Evolutionary conservation across 345 rosid genomes (phyloP).

Genomic region (Eucalyptus erythrocorys): DNA sequence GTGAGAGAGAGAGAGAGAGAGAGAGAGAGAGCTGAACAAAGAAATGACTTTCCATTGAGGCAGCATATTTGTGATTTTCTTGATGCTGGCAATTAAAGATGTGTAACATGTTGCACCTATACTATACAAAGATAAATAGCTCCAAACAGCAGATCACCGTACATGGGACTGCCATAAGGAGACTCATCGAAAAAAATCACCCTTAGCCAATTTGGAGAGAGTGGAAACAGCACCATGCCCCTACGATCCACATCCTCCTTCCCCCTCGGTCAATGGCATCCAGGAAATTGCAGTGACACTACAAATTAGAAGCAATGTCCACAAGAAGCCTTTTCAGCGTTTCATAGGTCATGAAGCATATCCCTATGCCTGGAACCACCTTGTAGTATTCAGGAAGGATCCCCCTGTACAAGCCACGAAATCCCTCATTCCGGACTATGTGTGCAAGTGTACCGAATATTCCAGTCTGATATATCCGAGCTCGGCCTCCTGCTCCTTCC

Average conservation of each 20-base stretch:
- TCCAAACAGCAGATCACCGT: neutral
- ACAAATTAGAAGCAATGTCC: conserved; percentile 23
- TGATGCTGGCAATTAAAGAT: neutral
- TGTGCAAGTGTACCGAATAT: conserved; percentile 59
- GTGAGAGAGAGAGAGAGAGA: neutral
- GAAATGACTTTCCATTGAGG: neutral
- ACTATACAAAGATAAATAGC: neutral
- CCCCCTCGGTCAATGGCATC: neutral
- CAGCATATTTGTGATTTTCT: neutral
- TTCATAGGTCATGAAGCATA: conserved; percentile 95
- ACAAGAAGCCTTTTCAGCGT: conserved; percentile 54
- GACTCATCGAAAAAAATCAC: neutral
- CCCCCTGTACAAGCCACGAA: conserved; percentile 73
- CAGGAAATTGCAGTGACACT: conserved; percentile 14
- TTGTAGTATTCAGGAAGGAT: conserved; percentile 88
- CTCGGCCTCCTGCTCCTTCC: conserved; percentile 83
- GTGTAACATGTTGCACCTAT: neutral
- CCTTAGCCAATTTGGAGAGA: neutral
- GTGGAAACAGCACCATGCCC: neutral
- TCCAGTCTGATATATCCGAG: conserved; percentile 60
- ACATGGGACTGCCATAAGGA: neutral
- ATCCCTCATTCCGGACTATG: conserved; percentile 56
- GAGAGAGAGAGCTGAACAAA: neutral
- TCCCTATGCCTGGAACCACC: conserved; percentile 93
- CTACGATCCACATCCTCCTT: neutral